Base-by-base conservation (phyloP, 1,139 yeast species). In the Candida mesenterica region DNA sequence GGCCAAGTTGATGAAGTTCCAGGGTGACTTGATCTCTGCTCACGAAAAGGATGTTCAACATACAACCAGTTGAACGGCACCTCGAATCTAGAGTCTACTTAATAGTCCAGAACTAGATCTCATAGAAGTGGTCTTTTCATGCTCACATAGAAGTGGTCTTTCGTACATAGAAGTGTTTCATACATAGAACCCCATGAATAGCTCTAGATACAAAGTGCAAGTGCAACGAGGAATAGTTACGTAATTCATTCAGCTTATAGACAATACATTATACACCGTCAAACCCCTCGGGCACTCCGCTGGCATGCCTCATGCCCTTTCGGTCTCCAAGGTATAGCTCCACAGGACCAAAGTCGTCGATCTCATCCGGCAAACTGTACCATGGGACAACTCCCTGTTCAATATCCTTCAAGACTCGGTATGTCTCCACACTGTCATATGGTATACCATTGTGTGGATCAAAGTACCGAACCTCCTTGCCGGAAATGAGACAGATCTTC, bases 221-320 rank as follows among this genome's bases (percentile, higher is more conserved):
- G n/a, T n/a, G n/a, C n/a, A n/a, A n/a, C n/a, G n/a, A n/a, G n/a
- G n/a, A n/a, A n/a, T n/a, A n/a, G n/a, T n/a, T n/a, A n/a, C n/a
- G n/a, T n/a, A n/a, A n/a, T n/a, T n/a, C n/a, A n/a, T n/a, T n/a
- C n/a, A n/a, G n/a, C n/a, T n/a, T n/a, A n/a, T n/a, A n/a, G n/a
- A n/a, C n/a, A n/a, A n/a, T n/a, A n/a, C n/a, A n/a, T n/a, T n/a
- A n/a, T n/a, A n/a, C 26, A 24, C 45, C 50, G 33, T 57, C 73
- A 60, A 88, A 88, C 3, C 95, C 95, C 35, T 81, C 83, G 0
- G 97, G 97, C 4, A 89, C 96, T 4, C 96, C 97, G 42, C 75
- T 74, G 0, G 96, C 96, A 46, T 82, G 90, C 30, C 75, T 65
- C 9, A 49, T 45, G 9, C 74, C 71, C 27, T 72, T 72, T 40